Conservation (phyloP, 148 eudicot species). For the Simmondsia chinensis region DNA sequence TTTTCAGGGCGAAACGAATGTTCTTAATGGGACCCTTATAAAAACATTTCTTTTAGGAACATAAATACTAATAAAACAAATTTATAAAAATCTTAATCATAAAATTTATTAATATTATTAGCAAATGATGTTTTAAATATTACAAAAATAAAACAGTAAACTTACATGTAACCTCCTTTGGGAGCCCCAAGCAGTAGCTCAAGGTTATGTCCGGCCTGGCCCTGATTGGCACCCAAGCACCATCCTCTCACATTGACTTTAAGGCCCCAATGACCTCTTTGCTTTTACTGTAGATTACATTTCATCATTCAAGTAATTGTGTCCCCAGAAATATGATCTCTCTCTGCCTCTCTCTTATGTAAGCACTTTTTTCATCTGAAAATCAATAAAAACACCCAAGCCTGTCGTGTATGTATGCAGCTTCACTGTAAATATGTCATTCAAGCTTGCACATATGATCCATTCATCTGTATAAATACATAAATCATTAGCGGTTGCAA, state of each 20-base stretch:
- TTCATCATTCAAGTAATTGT: slow-evolving; percentile 13
- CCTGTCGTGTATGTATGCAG: slow-evolving; percentile 18
- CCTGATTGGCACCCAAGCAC: slow-evolving; percentile 21
- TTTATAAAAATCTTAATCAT: no score
- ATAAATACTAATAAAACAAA: slow-evolving; percentile 25
- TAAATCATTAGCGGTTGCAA: slow-evolving; percentile 6
- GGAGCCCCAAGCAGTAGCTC: no score
- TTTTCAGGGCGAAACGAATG: no score
- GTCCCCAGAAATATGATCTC: slow-evolving; percentile 10
- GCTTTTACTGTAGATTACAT: slow-evolving; percentile 20
- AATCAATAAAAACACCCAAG: slow-evolving; percentile 23
- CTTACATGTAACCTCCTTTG: no score
- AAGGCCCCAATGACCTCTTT: slow-evolving; percentile 24
- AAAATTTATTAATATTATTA: no score
- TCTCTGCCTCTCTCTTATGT: slow-evolving; percentile 22
- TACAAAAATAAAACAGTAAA: no score
- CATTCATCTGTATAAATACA: slow-evolving; percentile 13
- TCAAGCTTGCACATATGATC: slow-evolving; percentile 17
- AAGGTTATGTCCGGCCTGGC: slow-evolving; percentile 20
- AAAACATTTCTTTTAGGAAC: slow-evolving; percentile 13
- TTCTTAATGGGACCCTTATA: slow-evolving; percentile 12
- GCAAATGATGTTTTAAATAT: no score
- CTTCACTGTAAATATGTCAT: slow-evolving; percentile 14
- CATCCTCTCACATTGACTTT: slow-evolving; percentile 26
- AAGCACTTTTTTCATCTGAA: slow-evolving; percentile 20